Base-by-base conservation (phyloP, 2,329 filamentous ascomycete genomes). In the Gaeumannomyces sp. region DNA sequence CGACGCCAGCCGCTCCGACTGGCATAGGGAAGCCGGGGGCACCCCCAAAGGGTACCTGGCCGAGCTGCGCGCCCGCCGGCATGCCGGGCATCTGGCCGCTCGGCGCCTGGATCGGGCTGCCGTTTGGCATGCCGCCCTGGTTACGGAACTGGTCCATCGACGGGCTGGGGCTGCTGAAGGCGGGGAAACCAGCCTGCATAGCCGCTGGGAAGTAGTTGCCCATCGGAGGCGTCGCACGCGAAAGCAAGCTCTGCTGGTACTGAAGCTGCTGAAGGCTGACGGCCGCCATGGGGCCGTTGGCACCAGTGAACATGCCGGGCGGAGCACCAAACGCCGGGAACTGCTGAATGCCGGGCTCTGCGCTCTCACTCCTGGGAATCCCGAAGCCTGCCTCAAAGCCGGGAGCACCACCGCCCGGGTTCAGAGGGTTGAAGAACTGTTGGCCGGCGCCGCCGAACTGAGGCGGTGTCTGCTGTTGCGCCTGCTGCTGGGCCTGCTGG, bases 211-310 rank as follows among this genome's bases (percentile, higher is more conserved):
- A 88, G 73, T 80, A 86, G 72, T 82, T 85, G 71, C 81, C 84
- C 76, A 86, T 81, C 13, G 81, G 81, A 16, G 83, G 82, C 2
- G 77, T 76, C 11, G 78, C 80, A 25, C 85, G 80, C 60, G 79
- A 78, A 73, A 88, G 79, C 77, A 87, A 80, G 70, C 73, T 79
- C 71, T 86, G 85, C 72, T 86, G 85, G 71, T 84, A 87, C 67
- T 85, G 84, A 69, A 87, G 72, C 69, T 83, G 84, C 71, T 84
- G 81, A 66, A 86, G 73, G 69, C 77, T 80, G 68, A 80, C 80
- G 59, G 75, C 71, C 4, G 82, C 78, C 33, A 76, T 72, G 56
- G 80, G 76, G 33, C 78, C 76, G 68, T 77, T 79, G 33, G 77
- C 71, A 7, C 76, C 73, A 65, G 78, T 80, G 73, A 81, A 88